phyloP scores from a whole-genome alignment of 768 basidiomycete genomes.

The Lyophyllum shimeji region DNA sequence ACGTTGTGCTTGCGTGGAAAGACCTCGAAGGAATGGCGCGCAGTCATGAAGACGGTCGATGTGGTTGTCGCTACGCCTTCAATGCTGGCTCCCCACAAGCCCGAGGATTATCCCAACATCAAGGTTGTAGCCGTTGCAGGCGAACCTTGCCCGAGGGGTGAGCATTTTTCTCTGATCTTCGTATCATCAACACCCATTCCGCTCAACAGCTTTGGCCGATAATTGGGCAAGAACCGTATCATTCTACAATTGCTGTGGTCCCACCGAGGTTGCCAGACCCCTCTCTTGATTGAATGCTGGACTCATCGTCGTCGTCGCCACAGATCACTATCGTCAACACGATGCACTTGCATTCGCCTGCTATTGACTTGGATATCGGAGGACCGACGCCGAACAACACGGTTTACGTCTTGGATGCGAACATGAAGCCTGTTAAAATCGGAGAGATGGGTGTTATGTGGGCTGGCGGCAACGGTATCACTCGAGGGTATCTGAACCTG shows the following conservation, averaged over 20 bases:
- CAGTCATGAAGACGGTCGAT: conserved; percentile 46
- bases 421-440: conserved; percentile 34
- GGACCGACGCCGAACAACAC: conserved; percentile 50
- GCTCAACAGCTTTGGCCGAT: conserved; percentile 32
- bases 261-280: conserved; percentile 42
- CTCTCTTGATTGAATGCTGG: no score
- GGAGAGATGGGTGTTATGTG: conserved; percentile 47
- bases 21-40: conserved; percentile 47
- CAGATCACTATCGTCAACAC: conserved; percentile 57
- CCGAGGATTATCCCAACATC: conserved; percentile 49
- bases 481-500: conserved; percentile 53
- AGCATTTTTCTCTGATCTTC: conserved; percentile 5
- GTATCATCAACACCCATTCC: neutral
- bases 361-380: conserved; percentile 44
- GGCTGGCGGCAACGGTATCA: conserved; percentile 59
- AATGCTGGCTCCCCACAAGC: conserved; percentile 47
- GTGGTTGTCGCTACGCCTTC: conserved; percentile 54
- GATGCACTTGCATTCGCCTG: conserved; percentile 40
- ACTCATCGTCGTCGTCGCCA: neutral
- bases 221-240: conserved; percentile 38
- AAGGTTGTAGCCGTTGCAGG: conserved; percentile 50
- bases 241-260: conserved; percentile 54
- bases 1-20: conserved; percentile 54
- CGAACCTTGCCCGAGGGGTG: conserved; percentile 51
- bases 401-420: conserved; percentile 37